Conservation (phyloP, 2,329 filamentous ascomycete genomes). For the Cercospora zeina region DNA sequence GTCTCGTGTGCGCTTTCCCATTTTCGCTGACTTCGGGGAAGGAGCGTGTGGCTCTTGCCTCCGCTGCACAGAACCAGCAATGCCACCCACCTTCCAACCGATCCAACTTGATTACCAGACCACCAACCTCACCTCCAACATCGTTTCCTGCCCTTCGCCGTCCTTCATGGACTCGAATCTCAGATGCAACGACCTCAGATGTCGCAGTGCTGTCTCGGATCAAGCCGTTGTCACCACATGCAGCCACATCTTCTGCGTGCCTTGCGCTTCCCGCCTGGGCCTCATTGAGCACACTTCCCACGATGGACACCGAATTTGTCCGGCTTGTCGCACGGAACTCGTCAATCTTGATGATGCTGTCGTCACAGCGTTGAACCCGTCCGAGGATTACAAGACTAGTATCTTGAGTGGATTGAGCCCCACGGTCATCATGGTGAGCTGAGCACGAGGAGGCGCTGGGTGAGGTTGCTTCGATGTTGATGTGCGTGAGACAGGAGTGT, state of each 20-base stretch:
- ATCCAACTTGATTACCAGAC: neutral
- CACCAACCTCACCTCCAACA: neutral
- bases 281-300: slow-evolving; percentile 48
- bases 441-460: neutral
- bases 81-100: neutral
- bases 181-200: slow-evolving; percentile 78
- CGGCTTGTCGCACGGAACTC: slow-evolving; percentile 71
- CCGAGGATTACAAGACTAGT: slow-evolving; percentile 87
- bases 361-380: slow-evolving; percentile 69
- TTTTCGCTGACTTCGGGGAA: neutral
- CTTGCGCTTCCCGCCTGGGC: slow-evolving; percentile 67
- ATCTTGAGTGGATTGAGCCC: slow-evolving; percentile 81
- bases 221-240: slow-evolving; percentile 85
- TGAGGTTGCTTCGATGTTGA: neutral
- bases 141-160: neutral
- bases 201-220: slow-evolving; percentile 66
- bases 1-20: neutral
- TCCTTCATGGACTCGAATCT: slow-evolving; percentile 70
- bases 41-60: neutral
- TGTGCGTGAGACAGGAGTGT: slow-evolving; percentile 54
- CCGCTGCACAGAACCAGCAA: neutral
- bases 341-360: slow-evolving; percentile 73
- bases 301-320: slow-evolving; percentile 63
- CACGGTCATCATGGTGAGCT: slow-evolving; percentile 67
- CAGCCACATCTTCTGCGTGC: slow-evolving; percentile 83